phyloP scores from a whole-genome alignment of 768 basidiomycete genomes.

The Cystobasidium ongulense region DNA sequence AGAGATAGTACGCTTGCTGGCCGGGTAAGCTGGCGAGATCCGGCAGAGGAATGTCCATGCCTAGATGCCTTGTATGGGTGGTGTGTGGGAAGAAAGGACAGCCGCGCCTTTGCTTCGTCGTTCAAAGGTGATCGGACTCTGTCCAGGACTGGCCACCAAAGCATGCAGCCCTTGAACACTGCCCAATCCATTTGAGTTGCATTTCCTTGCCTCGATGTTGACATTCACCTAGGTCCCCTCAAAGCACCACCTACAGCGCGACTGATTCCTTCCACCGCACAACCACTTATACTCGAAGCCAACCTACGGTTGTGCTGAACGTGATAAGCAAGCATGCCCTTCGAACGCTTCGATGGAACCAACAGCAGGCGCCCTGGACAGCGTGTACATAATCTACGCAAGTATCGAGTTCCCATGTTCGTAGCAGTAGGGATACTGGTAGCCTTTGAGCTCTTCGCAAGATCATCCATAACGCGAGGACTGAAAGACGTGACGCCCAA shows the following conservation, averaged over 20 bases:
- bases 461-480: background rate
- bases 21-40: background rate
- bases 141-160: background rate
- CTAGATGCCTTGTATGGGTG: background rate
- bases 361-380: background rate
- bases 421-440: background rate
- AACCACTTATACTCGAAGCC: too few species aligned
- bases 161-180: background rate
- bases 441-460: constrained; percentile 12
- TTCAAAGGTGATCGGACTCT: background rate
- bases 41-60: constrained; percentile 5
- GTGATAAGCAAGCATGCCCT: constrained; percentile 7
- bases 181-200: too few species aligned
- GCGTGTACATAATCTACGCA: background rate
- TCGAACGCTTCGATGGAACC: constrained; percentile 25
- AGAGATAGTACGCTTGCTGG: background rate
- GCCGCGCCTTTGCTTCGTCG: background rate
- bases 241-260: too few species aligned
- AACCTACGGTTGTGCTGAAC: background rate
- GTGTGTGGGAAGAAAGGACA: background rate
- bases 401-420: background rate
- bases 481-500: background rate
- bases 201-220: background rate
- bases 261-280: too few species aligned
- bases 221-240: background rate